A percentile compares a stretch with the other conserved stretches of the same genome.
Evolutionary conservation across 2,329 filamentous ascomycete genomes (phyloP).

Genomic region (Pseudogymnoascus sp.): DNA sequence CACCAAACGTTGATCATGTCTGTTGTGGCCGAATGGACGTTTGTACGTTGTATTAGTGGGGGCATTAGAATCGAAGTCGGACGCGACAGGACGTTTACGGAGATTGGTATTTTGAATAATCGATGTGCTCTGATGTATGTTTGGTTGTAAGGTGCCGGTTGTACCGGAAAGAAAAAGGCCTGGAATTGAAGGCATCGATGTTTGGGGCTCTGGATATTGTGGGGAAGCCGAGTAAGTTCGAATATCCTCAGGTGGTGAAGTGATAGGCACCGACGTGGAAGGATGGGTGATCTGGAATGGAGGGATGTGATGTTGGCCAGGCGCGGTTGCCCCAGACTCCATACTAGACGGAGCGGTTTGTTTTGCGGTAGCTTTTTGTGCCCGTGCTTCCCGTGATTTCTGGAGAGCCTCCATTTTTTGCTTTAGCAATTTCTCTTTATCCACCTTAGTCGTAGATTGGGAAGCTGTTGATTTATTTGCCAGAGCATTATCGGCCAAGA

Average conservation of each 20-base stretch:
- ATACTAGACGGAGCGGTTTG: conserved; percentile 12
- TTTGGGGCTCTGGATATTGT: conserved; percentile 14
- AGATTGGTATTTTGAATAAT: conserved; percentile 8
- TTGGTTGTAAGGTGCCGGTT: background rate
- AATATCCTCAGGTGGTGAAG: background rate
- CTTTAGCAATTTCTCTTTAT: conserved; percentile 68
- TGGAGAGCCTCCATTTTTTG: conserved; percentile 73
- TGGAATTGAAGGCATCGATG: conserved; percentile 29
- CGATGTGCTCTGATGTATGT: conserved; percentile 6
- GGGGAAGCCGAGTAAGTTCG: conserved; percentile 3
- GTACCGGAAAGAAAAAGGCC: conserved; percentile 33
- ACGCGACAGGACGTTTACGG: conserved; percentile 58
- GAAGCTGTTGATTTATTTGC: conserved; percentile 12
- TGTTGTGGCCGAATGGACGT: conserved; percentile 56
- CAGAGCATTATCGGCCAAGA: conserved; percentile 16
- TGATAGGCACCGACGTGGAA: background rate
- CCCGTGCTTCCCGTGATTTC: conserved; percentile 46
- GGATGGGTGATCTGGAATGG: background rate
- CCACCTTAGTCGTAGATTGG: conserved; percentile 40
- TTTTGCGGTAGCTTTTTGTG: conserved; percentile 34
- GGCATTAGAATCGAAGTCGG: conserved; percentile 60
- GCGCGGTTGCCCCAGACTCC: background rate
- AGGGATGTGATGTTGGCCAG: background rate
- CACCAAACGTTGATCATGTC: conserved; percentile 58
- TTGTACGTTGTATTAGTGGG: conserved; percentile 34